Percentiles rank a stretch among this genome's conserved stretches.
Conservation (phyloP, 2,329 filamentous ascomycete species). For the Hymenotorrendiella dingleyae region DNA sequence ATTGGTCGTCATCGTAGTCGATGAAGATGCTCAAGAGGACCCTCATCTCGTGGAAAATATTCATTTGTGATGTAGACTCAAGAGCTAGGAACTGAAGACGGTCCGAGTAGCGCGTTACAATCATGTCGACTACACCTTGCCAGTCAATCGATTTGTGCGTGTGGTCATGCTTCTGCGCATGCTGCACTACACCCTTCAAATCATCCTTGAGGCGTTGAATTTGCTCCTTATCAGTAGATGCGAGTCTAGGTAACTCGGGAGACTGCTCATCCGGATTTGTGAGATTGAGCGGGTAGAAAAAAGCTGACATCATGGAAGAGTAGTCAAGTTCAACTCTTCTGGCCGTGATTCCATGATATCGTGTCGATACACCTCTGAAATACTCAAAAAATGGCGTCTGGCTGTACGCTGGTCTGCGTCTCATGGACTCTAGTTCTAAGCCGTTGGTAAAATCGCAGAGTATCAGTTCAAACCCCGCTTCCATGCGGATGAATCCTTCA, state of each 20-base stretch:
- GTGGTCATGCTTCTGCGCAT: conserved; percentile 16
- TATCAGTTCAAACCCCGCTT: conserved; percentile 66
- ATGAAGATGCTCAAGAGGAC: conserved; percentile 38
- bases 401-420: too few species aligned
- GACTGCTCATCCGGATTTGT: conserved; percentile 21
- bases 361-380: conserved; percentile 34
- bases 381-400: conserved; percentile 29
- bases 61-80: conserved; percentile 4
- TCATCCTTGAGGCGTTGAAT: conserved; percentile 37
- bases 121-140: conserved; percentile 62
- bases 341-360: conserved; percentile 40
- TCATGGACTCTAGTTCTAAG: conserved; percentile 21
- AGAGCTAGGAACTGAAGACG: conserved; percentile 37
- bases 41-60: conserved; percentile 35
- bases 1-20: conserved; percentile 37
- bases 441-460: conserved; percentile 52
- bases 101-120: conserved; percentile 55
- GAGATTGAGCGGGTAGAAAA: conserved; percentile 25
- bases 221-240: conserved; percentile 2
- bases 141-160: conserved; percentile 36
- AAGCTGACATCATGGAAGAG: conserved; percentile 28
- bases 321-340: conserved; percentile 26
- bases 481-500: conserved; percentile 62
- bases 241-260: conserved; percentile 20
- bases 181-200: conserved; percentile 34